Evolutionary conservation across 2,329 filamentous ascomycete genomes (phyloP).

Genomic region (Lachnellula subtilissima): DNA sequence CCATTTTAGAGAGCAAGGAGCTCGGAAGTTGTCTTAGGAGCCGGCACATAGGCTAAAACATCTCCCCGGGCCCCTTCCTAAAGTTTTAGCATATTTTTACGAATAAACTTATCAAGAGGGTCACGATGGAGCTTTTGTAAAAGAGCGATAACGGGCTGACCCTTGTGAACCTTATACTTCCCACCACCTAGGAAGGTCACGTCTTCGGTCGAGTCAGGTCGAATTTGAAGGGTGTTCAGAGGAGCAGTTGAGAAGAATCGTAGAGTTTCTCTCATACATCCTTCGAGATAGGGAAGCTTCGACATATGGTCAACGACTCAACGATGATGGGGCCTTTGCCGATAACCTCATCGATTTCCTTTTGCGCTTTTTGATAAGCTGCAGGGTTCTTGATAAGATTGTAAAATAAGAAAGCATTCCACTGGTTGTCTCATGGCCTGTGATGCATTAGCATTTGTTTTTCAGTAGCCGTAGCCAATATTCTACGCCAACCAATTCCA

Average conservation of each 20-base stretch:
- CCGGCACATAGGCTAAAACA: too few relatives aligned
- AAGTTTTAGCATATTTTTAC: too few relatives aligned
- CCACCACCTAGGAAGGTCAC: conserved; percentile 38
- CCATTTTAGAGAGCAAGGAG: too few relatives aligned
- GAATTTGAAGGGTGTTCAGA: conserved; percentile 44
- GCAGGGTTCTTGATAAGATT: conserved; percentile 48
- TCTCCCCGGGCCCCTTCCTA: too few relatives aligned
- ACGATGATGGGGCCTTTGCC: conserved; percentile 40
- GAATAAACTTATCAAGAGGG: conserved; percentile 34
- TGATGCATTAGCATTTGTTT: conserved; percentile 39
- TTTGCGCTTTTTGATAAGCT: conserved; percentile 42
- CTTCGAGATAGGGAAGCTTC: conserved; percentile 60
- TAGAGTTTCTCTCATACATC: conserved; percentile 62
- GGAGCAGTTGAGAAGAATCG: conserved; percentile 58
- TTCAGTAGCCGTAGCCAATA: not conserved
- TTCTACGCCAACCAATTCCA: too few relatives aligned
- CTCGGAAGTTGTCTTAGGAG: too few relatives aligned
- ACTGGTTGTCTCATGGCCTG: conserved; percentile 63
- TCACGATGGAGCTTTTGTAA: conserved; percentile 57
- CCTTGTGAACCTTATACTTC: conserved; percentile 38
- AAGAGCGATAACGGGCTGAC: conserved; percentile 45
- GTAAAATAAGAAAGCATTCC: conserved; percentile 48
- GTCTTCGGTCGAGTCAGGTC: conserved; percentile 32
- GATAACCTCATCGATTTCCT: conserved; percentile 51
- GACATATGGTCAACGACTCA: conserved; percentile 44